Percentiles rank a stretch among this genome's conserved stretches.
Evolutionary conservation across 495 filamentous ascomycete genomes (phyloP).

Genomic region (Choiromyces venosus): DNA sequence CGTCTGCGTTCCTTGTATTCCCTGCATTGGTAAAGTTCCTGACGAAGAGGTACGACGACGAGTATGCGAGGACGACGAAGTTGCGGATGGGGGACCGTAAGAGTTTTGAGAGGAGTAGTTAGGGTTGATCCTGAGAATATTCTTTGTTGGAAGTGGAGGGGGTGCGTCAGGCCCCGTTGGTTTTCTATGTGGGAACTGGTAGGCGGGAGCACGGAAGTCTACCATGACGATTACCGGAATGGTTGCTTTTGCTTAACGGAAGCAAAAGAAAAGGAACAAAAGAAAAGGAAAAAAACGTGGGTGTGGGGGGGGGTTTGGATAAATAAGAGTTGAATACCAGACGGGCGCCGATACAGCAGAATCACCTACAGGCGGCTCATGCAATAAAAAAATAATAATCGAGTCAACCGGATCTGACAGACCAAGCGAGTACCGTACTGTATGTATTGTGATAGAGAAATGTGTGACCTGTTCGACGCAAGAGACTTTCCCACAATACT

Average conservation of each 20-base stretch:
- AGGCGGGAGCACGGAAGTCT: slow-evolving; percentile 36
- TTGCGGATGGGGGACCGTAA: slow-evolving; percentile 26
- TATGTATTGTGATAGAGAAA: slow-evolving; percentile 9
- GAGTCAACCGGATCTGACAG: slow-evolving; percentile 16
- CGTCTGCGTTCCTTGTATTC: background rate
- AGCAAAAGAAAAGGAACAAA: slow-evolving; percentile 14
- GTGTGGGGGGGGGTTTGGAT: slow-evolving; percentile 14
- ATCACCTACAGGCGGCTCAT: slow-evolving; percentile 11
- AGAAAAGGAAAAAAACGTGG: slow-evolving; percentile 25
- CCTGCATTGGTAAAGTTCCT: slow-evolving; percentile 26
- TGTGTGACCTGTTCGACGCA: slow-evolving; percentile 15
- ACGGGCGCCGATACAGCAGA: slow-evolving; percentile 6
- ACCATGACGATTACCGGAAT: slow-evolving; percentile 32
- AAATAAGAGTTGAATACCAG: slow-evolving; percentile 18
- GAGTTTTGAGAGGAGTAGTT: slow-evolving; percentile 25
- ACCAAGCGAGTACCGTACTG: slow-evolving; percentile 6
- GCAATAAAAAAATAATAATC: slow-evolving; percentile 16
- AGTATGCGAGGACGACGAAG: slow-evolving; percentile 27
- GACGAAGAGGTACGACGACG: slow-evolving; percentile 38
- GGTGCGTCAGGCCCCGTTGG: slow-evolving; percentile 9
- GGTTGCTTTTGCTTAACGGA: slow-evolving; percentile 6
- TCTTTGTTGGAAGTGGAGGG: slow-evolving; percentile 21
- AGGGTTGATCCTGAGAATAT: slow-evolving; percentile 27
- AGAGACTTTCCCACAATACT: background rate
- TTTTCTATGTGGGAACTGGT: slow-evolving; percentile 37